Percentiles rank a stretch among this genome's conserved stretches.
Conservation (phyloP, 345 rosid genomes). For the Luvunga scandens region DNA sequence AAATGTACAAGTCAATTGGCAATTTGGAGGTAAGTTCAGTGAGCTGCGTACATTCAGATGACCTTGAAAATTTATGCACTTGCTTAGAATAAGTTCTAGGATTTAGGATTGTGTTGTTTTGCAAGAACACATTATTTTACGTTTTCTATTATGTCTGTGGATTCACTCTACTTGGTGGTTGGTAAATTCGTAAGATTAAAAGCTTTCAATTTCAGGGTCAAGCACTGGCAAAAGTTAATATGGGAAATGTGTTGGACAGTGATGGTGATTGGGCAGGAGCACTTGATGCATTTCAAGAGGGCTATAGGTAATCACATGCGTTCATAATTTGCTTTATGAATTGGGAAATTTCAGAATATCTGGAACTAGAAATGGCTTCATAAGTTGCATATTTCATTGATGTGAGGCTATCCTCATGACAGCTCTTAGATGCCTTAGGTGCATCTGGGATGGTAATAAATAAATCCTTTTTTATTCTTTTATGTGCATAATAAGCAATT, state of each 20-base stretch:
- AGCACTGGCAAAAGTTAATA: slow-evolving; percentile 75
- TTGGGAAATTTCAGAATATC: background rate
- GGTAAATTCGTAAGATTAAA: slow-evolving; percentile 20
- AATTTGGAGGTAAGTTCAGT: slow-evolving; percentile 69
- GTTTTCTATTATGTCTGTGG: slow-evolving; percentile 6
- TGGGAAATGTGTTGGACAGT: slow-evolving; percentile 73
- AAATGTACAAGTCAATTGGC: slow-evolving; percentile 59
- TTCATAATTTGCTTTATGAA: slow-evolving; percentile 10
- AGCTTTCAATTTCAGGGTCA: slow-evolving; percentile 66
- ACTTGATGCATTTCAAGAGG: slow-evolving; percentile 69
- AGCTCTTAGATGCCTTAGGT: background rate
- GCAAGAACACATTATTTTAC: slow-evolving; percentile 1
- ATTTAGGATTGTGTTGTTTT: slow-evolving; percentile 9
- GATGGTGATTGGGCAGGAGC: slow-evolving; percentile 75
- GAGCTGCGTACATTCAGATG: background rate
- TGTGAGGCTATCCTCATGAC: background rate
- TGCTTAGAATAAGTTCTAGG: slow-evolving; percentile 2
- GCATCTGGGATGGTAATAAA: background rate
- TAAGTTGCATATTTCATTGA: background rate
- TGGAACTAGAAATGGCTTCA: background rate
- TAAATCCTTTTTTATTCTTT: background rate
- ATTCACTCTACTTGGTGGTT: slow-evolving; percentile 12
- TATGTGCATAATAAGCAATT: background rate
- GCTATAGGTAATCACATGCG: slow-evolving; percentile 50
- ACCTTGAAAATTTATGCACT: background rate